These are phyloP conservation scores for Pichia manshurica DNA, from an alignment of 805 yeast genomes.

Conservation along the genomic window DNA sequence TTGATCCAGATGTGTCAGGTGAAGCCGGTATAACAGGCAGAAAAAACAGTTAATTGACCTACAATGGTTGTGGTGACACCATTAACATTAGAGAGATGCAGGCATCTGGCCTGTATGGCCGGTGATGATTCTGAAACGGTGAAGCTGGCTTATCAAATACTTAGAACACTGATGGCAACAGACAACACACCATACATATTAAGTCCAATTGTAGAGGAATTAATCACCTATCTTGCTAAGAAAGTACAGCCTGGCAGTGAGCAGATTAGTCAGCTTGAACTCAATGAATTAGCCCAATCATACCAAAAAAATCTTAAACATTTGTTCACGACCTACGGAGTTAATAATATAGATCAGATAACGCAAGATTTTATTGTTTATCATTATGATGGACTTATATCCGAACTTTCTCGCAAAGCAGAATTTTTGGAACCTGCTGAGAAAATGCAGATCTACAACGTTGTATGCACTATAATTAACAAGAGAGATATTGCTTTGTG, in stretches of 20 bases:
- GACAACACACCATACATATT: neutral
- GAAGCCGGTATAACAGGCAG: too few relatives aligned
- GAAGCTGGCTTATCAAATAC: neutral
- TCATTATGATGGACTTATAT: slow-evolving; percentile 3
- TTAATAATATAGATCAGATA: neutral
- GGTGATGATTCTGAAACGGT: neutral
- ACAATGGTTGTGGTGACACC: neutral
- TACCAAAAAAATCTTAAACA: neutral
- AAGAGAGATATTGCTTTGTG: slow-evolving; percentile 1
- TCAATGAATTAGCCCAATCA: neutral
- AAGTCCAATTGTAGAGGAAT: neutral
- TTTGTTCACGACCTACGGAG: neutral
- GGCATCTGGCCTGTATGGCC: neutral
- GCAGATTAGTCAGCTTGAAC: neutral
- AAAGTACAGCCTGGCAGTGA: neutral
- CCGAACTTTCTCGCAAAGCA: neutral
- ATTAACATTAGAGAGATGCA: neutral
- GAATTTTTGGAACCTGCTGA: neutral
- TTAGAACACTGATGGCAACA: neutral
- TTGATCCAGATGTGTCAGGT: too few relatives aligned
- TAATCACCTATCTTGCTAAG: neutral
- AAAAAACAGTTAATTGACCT: neutral
- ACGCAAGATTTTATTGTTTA: slow-evolving; percentile 4
- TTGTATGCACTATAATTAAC: neutral
- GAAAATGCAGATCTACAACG: neutral